Base-by-base conservation (phyloP, 2,329 filamentous ascomycete genomes). In the Apiospora marii region DNA sequence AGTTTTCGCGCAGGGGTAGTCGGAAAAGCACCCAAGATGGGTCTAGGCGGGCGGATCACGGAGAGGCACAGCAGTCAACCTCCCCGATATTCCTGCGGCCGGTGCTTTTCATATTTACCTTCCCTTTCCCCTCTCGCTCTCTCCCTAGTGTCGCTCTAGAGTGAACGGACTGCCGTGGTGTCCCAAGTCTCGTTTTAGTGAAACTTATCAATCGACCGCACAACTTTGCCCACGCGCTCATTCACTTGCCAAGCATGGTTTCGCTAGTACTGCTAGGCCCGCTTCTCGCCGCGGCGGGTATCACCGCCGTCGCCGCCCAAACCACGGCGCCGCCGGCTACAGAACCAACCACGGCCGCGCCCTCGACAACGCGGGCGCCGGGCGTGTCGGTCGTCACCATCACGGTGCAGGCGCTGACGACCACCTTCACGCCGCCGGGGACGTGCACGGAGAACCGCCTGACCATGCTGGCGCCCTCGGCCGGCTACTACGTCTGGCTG, bases 401-500 rank as follows among this genome's bases (percentile, higher is more conserved):
- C 53, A 61, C 64, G 64, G 12, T 68, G 64, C 22, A 43, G 64
- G 37, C 64, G 37, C 64, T 43, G n/a, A 68, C 64, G 37, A 46
- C 64, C 37, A 68, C 37, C 2, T 68, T 68, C 37, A 46, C 64
- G 64, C 64, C 64, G 64, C 37, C 64, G 24, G 24, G 22, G 10
- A 19, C 14, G 14, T 69, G 77, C 44, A 73, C 70, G n/a, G 46
- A 73, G 24, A 72, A 41, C 30, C 76, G 74, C 16, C 70, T 77
- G 46, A 75, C 73, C 4, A 49, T 78, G 34, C 44, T 78, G 34
- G 72, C 77, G 2, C 70, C 37, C 37, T 41, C 76, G 19, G 75
- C 75, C 2, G 72, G 64, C 3, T 77, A 75, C 67, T 53, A 72
- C 27, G 72, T 78, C n/a, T 78, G 76, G 77, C 48, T 77, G 19